Evolutionary conservation across 345 rosid genomes (phyloP), one percentile per base, ranked within the genome.

Genomic region (Ceriops decandra): DNA sequence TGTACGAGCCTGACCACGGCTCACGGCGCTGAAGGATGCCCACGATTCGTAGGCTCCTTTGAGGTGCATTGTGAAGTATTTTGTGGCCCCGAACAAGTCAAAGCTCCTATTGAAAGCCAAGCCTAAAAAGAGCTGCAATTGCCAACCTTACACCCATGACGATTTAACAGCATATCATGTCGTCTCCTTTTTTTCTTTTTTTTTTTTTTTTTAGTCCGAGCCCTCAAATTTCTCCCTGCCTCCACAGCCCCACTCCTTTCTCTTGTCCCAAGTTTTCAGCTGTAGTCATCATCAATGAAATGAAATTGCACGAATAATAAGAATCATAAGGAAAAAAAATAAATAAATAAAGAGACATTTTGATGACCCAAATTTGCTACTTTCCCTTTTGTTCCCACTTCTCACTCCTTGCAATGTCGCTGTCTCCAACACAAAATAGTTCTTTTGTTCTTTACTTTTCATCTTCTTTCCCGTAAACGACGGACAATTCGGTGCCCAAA

Each of bases 181-280:
- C 20, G 17, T 10, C 16, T 9, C 52, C 26, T 24, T 24, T 24
- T 24, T 24, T 24, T 24, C 0, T 24, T 30, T 28, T 36, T n/a
- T n/a, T n/a, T n/a, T n/a, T n/a, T n/a, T n/a, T n/a, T n/a, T 42
- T 16, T 5, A 22, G 49, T 42, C 49, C 49, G 0, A 42, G 49
- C 49, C 13, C 49, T 42, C 49, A 42, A 42, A 42, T 42, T 56
- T 24, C 30, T 24, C 36, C 15, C 22, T 19, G 54, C 7, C 30
- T 52, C 51, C 24, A 16, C 56, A 62, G 58, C 69, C 61, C 60
- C 70, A 49, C 26, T 28, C 63, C 76, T 76, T 78, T 71, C 79
- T 66, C 83, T 78, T 64, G 69, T 82, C 84, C 63, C 82, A 66
- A 68, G 70, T 73, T 31, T 69, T 69, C 72, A 71, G 49, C 66